Evolutionary conservation across 768 basidiomycete species (phyloP), one percentile per base, ranked within the genome.

Genomic region (Collybiopsis confluens): DNA sequence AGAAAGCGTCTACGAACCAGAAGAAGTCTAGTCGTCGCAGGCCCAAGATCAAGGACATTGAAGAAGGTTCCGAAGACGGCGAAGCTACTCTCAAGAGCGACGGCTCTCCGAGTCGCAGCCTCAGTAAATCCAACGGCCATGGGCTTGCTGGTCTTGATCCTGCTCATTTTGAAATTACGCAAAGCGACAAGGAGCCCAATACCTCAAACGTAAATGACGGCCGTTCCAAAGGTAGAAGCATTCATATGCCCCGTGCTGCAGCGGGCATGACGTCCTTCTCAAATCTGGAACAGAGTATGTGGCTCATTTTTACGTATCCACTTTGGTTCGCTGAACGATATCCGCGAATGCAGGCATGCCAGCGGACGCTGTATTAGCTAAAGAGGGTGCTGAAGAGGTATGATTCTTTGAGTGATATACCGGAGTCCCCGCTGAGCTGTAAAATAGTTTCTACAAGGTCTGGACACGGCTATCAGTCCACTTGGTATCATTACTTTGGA

Each of bases 401-500:
- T 55, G 75, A 65, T 16, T 23, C 50, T 16, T 56, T 38, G 36
- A 6, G 20, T 21, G 24, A 1, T 28, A n/a, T 21, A 8, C n/a
- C 18, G 49, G 23, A 27, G 23, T 24, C 38, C 16, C 40, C 44
- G 27, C 42, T 61, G 15, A 54, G 20, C 51, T 3, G 36, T 57
- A 16, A 45, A 16, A 1, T 61, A 90, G 82, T 92, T 93, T 71
- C 72, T 95, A 66, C 85, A 88, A 73, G 80, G 79, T 37, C 79
- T 92, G 51, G 91, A 94, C 65, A 89, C 86, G 0, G 83, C 85
- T 18, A 76, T 92, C 30, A 87, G 86, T 75, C 92, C 91, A 2
- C 74, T 94, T 23, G 93, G 93, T 46, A 92, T 96, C 61, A 94
- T 96, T 56, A 96, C 93, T 0, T 77, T 96, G 2, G 93, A 96